Percentiles rank a stretch among this genome's conserved stretches.
Evolutionary conservation across 2,329 filamentous ascomycete genomes (phyloP).

Genomic region (Venturia nashicola): DNA sequence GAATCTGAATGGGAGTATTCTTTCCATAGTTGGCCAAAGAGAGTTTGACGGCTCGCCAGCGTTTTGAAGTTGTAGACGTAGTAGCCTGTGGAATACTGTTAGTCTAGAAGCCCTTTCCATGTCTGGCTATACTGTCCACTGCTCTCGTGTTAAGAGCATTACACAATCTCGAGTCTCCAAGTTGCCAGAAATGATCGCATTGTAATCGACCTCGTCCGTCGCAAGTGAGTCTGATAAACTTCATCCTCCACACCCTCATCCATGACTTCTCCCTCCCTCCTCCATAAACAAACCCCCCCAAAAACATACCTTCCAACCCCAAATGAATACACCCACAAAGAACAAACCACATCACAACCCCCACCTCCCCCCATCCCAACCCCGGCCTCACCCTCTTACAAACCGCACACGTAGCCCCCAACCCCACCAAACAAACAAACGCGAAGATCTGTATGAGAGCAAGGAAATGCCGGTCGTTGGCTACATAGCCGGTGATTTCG

Average conservation of each 20-base stretch:
- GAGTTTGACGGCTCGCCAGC: slow-evolving; percentile 54
- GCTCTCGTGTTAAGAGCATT: neutral
- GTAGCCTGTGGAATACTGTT: slow-evolving; percentile 44
- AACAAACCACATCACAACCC: slow-evolving; percentile 62
- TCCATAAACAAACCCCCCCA: no score
- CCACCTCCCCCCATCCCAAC: slow-evolving; percentile 41
- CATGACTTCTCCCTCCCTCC: slow-evolving; percentile 43
- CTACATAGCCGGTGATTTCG: slow-evolving; percentile 48
- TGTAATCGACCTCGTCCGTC: no score
- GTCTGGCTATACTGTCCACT: neutral
- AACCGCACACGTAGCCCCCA: slow-evolving; percentile 43
- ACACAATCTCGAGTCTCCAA: neutral
- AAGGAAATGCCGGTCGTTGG: slow-evolving; percentile 50
- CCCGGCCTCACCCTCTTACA: slow-evolving; percentile 41
- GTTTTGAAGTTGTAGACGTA: slow-evolving; percentile 57
- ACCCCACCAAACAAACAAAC: slow-evolving; percentile 42
- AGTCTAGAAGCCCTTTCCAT: neutral
- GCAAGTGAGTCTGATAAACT: no score
- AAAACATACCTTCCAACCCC: neutral
- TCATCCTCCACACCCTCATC: no score
- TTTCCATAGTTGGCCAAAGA: slow-evolving; percentile 84
- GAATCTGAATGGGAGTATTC: slow-evolving; percentile 84
- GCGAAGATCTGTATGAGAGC: slow-evolving; percentile 50
- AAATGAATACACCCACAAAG: slow-evolving; percentile 41
- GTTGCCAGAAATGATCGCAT: no score